Conservation (phyloP, 768 basidiomycete species). For the Cystofilobasidium ferigula region DNA sequence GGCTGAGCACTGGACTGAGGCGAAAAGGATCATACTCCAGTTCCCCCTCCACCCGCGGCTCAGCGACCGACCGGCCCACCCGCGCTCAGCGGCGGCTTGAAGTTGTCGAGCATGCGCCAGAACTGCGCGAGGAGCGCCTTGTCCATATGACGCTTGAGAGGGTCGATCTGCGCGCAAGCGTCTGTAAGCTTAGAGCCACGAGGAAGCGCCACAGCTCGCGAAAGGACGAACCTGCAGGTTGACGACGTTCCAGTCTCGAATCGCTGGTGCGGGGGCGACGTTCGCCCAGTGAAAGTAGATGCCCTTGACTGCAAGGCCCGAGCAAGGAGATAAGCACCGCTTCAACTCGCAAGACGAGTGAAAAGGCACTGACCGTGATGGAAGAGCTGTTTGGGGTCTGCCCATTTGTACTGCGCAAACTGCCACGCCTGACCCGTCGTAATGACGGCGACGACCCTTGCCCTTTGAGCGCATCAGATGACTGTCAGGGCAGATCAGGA, state of each 20-base stretch:
- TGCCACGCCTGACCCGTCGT: conserved; percentile 99
- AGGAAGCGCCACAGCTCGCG: background rate
- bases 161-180: conserved; percentile 59
- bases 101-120: conserved; percentile 71
- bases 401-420: conserved; percentile 94
- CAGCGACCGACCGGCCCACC: background rate
- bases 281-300: conserved; percentile 90
- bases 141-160: conserved; percentile 77
- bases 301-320: conserved; percentile 62
- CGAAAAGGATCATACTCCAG: no score
- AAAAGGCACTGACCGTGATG: conserved; percentile 59
- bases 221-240: conserved; percentile 62
- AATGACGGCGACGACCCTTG: conserved; percentile 92
- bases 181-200: background rate
- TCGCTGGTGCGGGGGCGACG: conserved; percentile 74
- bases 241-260: conserved; percentile 95
- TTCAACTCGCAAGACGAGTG: conserved; percentile 20
- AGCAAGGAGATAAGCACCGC: background rate
- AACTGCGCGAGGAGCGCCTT: conserved; percentile 90
- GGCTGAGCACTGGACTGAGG: no score
- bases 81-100: background rate
- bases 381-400: conserved; percentile 79
- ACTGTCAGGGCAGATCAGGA: no score
- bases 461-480: conserved; percentile 38
- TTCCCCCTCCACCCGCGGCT: background rate